A percentile compares a stretch with the other conserved stretches of the same genome.
These are phyloP conservation scores for Calonectria pteridis DNA, from an alignment of 2,329 filamentous ascomycete species.

Conservation along the genomic window DNA sequence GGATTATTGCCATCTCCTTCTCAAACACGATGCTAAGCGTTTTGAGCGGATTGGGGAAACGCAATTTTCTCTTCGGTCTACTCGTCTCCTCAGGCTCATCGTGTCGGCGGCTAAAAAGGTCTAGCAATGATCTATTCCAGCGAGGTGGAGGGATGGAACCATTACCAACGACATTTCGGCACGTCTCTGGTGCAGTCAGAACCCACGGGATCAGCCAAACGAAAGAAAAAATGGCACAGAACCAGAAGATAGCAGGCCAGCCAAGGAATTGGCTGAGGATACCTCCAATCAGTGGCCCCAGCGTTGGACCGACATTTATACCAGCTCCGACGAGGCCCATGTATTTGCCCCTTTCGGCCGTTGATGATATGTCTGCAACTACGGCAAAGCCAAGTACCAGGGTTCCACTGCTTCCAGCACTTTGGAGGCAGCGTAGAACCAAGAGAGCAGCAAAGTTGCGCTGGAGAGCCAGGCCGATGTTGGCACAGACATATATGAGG, in stretches of 20 bases:
- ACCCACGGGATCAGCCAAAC: slow-evolving; percentile 66
- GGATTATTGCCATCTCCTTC: slow-evolving; percentile 68
- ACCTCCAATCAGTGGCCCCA: slow-evolving; percentile 74
- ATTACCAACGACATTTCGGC: slow-evolving; percentile 71
- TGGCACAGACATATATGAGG: slow-evolving; percentile 68
- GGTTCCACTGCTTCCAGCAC: slow-evolving; percentile 74
- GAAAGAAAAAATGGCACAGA: slow-evolving; percentile 68
- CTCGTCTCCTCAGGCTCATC: slow-evolving; percentile 51
- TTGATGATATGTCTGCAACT: slow-evolving; percentile 78
- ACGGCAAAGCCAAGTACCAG: slow-evolving; percentile 79
- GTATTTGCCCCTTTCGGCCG: slow-evolving; percentile 78
- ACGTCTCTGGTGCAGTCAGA: slow-evolving; percentile 70
- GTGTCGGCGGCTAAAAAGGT: slow-evolving; percentile 58
- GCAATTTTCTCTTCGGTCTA: slow-evolving; percentile 56
- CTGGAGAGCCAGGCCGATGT: slow-evolving; percentile 71
- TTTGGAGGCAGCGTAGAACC: slow-evolving; percentile 72
- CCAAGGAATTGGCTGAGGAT: slow-evolving; percentile 72
- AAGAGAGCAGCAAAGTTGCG: slow-evolving; percentile 69
- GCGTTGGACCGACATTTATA: slow-evolving; percentile 66
- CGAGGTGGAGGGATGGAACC: slow-evolving; percentile 69
- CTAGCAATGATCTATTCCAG: slow-evolving; percentile 70
- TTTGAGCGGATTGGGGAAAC: slow-evolving; percentile 69
- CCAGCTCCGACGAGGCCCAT: slow-evolving; percentile 75
- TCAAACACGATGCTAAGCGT: slow-evolving; percentile 67
- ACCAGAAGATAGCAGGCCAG: slow-evolving; percentile 80